Conservation (phyloP, 495 filamentous ascomycete species). For the Aspergillus indologenus region DNA sequence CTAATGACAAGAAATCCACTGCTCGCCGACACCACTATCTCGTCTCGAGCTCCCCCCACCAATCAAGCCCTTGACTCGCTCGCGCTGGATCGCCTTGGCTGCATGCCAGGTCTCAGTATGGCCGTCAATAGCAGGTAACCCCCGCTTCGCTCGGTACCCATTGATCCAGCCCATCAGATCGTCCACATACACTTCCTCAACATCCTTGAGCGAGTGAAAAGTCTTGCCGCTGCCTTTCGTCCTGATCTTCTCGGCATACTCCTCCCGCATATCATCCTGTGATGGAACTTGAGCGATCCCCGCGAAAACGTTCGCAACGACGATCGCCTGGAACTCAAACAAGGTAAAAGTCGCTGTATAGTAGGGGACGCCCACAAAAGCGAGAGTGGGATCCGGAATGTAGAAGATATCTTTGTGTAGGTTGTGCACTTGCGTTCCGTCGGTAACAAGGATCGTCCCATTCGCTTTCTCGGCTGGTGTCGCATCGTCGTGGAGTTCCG, state of each 20-base stretch:
- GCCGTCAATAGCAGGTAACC: conserved; percentile 35
- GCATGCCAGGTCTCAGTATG: conserved; percentile 45
- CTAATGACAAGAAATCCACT: conserved; percentile 12
- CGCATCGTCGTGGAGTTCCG: conserved; percentile 40
- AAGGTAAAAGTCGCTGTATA: conserved; percentile 61
- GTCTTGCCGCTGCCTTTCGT: conserved; percentile 47
- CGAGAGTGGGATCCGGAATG: conserved; percentile 59
- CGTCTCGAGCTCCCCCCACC: conserved; percentile 8
- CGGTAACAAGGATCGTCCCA: conserved; percentile 55
- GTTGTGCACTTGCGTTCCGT: conserved; percentile 65
- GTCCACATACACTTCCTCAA: conserved; percentile 54
- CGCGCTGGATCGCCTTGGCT: conserved; percentile 30
- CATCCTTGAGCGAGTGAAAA: conserved; percentile 54
- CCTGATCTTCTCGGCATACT: conserved; percentile 46
- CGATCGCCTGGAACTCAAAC: conserved; percentile 65
- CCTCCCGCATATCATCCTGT: conserved; percentile 43
- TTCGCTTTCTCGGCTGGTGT: conserved; percentile 32
- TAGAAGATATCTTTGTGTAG: conserved; percentile 66
- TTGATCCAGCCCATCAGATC: conserved; percentile 56
- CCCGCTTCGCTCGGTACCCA: conserved; percentile 23
- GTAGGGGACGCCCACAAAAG: conserved; percentile 60
- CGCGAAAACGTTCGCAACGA: conserved; percentile 53
- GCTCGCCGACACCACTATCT: conserved; percentile 16
- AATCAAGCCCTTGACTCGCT: conserved; percentile 23
- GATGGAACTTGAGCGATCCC: conserved; percentile 50